These are phyloP conservation scores for Starmerella vaccinii DNA, from an alignment of 805 yeast genomes.

Conservation along the genomic window DNA sequence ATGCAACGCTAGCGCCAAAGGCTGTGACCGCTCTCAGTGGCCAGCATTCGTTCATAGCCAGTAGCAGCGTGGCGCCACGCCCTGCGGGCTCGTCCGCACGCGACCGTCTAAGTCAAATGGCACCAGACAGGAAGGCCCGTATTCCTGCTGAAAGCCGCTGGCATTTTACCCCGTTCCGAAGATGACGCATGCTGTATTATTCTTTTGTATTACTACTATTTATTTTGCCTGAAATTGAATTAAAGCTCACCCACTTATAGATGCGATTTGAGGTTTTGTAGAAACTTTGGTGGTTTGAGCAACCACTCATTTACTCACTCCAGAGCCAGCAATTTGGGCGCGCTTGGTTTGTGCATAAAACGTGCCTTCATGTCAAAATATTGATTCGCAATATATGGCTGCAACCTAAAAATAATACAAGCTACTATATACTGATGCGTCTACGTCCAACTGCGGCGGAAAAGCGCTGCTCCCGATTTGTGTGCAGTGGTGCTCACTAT, in stretches of 20 bases:
- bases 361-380: too few species aligned
- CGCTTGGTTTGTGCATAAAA: too few species aligned
- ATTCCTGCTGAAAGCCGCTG: slow-evolving; percentile 13
- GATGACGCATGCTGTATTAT: not conserved
- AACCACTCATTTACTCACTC: not conserved
- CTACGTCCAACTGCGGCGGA: slow-evolving; percentile 17
- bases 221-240: too few species aligned
- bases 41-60: slow-evolving; percentile 1
- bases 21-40: slow-evolving; percentile 9
- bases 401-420: not conserved
- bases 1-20: slow-evolving; percentile 3
- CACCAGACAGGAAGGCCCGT: slow-evolving; percentile 1
- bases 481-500: slow-evolving; percentile 1
- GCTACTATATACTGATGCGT: not conserved
- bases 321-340: not conserved
- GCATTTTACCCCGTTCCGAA: slow-evolving; percentile 18
- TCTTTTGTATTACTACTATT: not conserved
- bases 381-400: not conserved
- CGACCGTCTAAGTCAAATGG: slow-evolving; percentile 6
- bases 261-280: too few species aligned
- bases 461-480: slow-evolving; percentile 4
- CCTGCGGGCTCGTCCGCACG: slow-evolving; percentile 1
- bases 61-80: not conserved
- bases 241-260: too few species aligned
- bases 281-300: too few species aligned